These are phyloP conservation scores for Chlamydomonas sp. DNA, from an alignment of 139 green algal species.

Conservation along the genomic window DNA sequence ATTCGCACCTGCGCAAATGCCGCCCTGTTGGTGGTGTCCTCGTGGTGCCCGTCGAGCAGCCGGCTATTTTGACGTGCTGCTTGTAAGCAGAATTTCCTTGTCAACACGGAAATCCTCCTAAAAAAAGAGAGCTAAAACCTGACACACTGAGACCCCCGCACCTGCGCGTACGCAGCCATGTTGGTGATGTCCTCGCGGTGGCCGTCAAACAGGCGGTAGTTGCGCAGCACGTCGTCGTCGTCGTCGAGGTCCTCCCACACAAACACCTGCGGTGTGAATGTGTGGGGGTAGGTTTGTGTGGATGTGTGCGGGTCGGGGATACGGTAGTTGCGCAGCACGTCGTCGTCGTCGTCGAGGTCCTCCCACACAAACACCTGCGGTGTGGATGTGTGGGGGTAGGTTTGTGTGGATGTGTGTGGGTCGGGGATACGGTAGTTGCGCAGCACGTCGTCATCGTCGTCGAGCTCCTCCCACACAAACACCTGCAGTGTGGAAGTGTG, in stretches of 20 bases:
- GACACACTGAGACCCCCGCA: too few relatives aligned
- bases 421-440: background rate
- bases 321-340: slow-evolving; percentile 35
- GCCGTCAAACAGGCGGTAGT: slow-evolving; percentile 48
- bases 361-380: slow-evolving; percentile 63
- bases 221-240: slow-evolving; percentile 23
- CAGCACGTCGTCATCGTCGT: slow-evolving; percentile 24
- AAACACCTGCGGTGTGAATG: slow-evolving; percentile 39
- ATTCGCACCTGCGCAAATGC: too few relatives aligned
- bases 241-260: slow-evolving; percentile 67
- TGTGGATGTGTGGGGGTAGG: background rate
- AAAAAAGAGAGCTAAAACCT: too few relatives aligned
- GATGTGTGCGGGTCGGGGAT: background rate
- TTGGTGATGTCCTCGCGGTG: slow-evolving; percentile 65
- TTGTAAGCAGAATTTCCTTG: too few relatives aligned
- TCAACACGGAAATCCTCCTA: too few relatives aligned
- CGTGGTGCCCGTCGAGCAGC: too few relatives aligned
- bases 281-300: too few relatives aligned
- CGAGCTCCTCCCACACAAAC: slow-evolving; percentile 52
- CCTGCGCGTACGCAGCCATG: too few relatives aligned
- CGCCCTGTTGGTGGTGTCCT: too few relatives aligned
- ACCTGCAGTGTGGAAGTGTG: background rate
- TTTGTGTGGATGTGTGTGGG: background rate
- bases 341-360: slow-evolving; percentile 47
- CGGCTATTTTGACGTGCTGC: too few relatives aligned